Evolutionary conservation across 495 filamentous ascomycete genomes (phyloP).

Genomic region (Choiromyces venosus): DNA sequence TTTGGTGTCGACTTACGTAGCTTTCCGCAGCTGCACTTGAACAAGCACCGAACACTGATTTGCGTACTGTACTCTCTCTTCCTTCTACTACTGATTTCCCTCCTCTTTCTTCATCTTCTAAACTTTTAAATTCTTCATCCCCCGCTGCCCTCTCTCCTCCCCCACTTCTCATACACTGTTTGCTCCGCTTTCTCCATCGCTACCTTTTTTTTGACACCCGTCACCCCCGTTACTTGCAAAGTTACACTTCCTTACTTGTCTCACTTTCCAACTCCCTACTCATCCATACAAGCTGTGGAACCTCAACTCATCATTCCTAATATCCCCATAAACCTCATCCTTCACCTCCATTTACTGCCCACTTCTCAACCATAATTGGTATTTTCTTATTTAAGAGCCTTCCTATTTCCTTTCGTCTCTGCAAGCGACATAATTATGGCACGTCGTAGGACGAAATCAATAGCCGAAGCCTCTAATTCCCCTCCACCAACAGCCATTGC

Average conservation of each 20-base stretch:
- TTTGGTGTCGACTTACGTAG: not conserved
- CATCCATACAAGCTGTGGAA: not conserved
- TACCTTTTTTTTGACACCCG: not conserved
- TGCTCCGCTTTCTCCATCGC: not conserved
- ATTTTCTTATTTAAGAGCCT: not conserved
- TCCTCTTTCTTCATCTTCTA: not conserved
- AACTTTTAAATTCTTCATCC: not conserved
- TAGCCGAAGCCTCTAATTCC: not conserved
- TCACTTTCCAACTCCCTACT: conserved; percentile 1
- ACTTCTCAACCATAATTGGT: not conserved
- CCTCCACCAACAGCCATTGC: not conserved
- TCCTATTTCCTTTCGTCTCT: not conserved
- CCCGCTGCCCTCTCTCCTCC: not conserved
- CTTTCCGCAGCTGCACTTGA: not conserved
- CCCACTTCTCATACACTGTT: not conserved
- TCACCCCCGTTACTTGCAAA: conserved; percentile 1
- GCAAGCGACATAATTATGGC: not conserved
- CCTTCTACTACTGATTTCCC: not conserved
- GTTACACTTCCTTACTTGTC: conserved; percentile 2
- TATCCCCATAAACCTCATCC: not conserved
- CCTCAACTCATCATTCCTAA: conserved; percentile 1
- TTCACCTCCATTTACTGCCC: not conserved
- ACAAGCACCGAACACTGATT: not conserved
- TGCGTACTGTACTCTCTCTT: not conserved
- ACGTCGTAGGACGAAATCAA: conserved; percentile 1